Base-by-base conservation (phyloP, 331 rosid genomes). In the Pyrus hybrid region DNA sequence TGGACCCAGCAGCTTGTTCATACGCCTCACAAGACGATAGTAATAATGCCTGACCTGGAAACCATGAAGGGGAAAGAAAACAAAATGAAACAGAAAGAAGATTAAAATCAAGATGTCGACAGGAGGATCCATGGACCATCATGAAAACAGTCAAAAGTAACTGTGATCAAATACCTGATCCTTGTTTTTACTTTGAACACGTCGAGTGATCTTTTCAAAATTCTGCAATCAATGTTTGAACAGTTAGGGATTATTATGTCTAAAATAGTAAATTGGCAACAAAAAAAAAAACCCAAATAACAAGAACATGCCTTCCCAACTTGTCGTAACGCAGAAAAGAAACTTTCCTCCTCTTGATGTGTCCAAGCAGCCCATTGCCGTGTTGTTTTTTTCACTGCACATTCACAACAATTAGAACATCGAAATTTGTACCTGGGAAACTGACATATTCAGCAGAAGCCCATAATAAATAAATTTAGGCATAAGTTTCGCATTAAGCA, bases 361-460 rank as follows among this genome's bases (percentile, higher is more conserved):
- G 99, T 95, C 99, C 99, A 95, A 72, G 99, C 99, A 88, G 99
- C 99, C 99, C 99, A 95, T 79, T 95, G 97, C 62, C 99, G 81
- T 5, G 99, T 92, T 65, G 97, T 93, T 84, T 84, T 95, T 81
- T 90, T 95, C 14, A 83, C 93, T 86, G 85, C 88, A 77, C 73
- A 80, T 73, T 73, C 67, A 63, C 73, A 1, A 72, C 49, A 71
- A 77, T 29, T 60, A 47, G 61, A 77, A 13, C 65, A 64, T 73
- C n/a, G 62, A 74, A 56, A 64, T 69, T 41, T 76, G 75, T 47
- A 77, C 74, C 64, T 70, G 53, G 43, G 63, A 60, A 54, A 21
- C 58, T 26, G 16, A 58, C 5, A 30, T 10, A 72, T 68, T 66
- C 21, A n/a, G 45, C 73, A 63, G 68, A 68, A 53, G 43, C 17